These are phyloP conservation scores for Aureobasidium sp. DNA, from an alignment of 2,329 filamentous ascomycete species.

Conservation along the genomic window DNA sequence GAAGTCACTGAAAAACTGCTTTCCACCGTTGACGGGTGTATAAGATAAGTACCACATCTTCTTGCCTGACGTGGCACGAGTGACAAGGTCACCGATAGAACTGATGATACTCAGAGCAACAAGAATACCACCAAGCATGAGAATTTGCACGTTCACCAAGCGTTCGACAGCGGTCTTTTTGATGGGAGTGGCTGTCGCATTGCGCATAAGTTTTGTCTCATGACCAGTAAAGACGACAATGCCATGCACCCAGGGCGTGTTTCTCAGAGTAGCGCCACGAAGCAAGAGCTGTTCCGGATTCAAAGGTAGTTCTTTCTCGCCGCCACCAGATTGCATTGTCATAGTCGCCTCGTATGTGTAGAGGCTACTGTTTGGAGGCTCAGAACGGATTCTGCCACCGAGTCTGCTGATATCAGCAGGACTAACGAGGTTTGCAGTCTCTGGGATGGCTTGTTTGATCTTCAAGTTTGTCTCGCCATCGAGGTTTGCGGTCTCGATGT, in stretches of 20 bases:
- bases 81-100: constrained; percentile 82
- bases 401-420: constrained; percentile 77
- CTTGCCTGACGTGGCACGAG: constrained; percentile 55
- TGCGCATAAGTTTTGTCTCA: constrained; percentile 98
- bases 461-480: constrained; percentile 98
- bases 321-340: constrained; percentile 81
- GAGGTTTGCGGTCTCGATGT: constrained; percentile 96
- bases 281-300: constrained; percentile 89
- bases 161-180: constrained; percentile 94
- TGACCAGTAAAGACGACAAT: constrained; percentile 96
- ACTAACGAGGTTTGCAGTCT: constrained; percentile 83
- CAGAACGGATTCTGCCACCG: constrained; percentile 79
- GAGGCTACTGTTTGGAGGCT: constrained; percentile 95
- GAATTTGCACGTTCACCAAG: constrained; percentile 86
- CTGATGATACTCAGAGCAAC: constrained; percentile 79
- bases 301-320: constrained; percentile 84
- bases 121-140: constrained; percentile 81
- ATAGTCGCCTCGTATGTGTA: constrained; percentile 97
- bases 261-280: constrained; percentile 85
- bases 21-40: constrained; percentile 56
- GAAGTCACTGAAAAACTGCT: constrained; percentile 86
- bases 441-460: constrained; percentile 94
- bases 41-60: constrained; percentile 69
- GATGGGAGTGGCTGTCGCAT: constrained; percentile 93
- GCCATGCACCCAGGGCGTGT: constrained; percentile 95